Evolutionary conservation across 108 stramenopile genomes (phyloP).

Genomic region (Nitzschia palea): DNA sequence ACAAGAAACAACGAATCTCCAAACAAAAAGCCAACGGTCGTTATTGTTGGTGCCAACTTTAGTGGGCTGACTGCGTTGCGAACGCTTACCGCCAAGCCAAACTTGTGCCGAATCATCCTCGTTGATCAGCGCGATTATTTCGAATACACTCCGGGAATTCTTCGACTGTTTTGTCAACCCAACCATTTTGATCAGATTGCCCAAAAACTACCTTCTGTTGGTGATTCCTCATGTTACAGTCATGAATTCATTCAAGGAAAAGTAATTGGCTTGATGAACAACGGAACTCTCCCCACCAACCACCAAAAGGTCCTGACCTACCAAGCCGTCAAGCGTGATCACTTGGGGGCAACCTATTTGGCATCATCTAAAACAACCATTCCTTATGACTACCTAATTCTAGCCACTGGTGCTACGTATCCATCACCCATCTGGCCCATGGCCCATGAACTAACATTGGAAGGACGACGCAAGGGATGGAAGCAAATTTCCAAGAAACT

Average conservation of each 20-base stretch:
- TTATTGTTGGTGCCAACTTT: conserved; percentile 35
- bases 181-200: conserved; percentile 11
- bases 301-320: conserved; percentile 22
- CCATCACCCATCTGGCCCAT: conserved; percentile 14
- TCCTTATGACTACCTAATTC: conserved; percentile 30
- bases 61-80: conserved; percentile 22
- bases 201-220: conserved; percentile 6
- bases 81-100: background rate
- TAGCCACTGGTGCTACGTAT: conserved; percentile 32
- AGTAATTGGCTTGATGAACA: conserved; percentile 9
- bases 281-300: no score
- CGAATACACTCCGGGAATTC: conserved; percentile 36
- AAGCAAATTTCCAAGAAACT: background rate
- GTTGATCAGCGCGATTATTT: conserved; percentile 30
- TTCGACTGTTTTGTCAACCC: conserved; percentile 34
- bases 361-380: background rate
- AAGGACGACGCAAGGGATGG: conserved; percentile 14
- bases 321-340: background rate
- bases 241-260: conserved; percentile 20
- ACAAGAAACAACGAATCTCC: background rate
- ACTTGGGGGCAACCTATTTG: background rate
- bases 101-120: conserved; percentile 10
- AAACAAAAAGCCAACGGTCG: conserved; percentile 10
- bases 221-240: no score
- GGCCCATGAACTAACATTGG: background rate